Conservation (phyloP, 805 yeast species). For the Starmerella sirachaensis region DNA sequence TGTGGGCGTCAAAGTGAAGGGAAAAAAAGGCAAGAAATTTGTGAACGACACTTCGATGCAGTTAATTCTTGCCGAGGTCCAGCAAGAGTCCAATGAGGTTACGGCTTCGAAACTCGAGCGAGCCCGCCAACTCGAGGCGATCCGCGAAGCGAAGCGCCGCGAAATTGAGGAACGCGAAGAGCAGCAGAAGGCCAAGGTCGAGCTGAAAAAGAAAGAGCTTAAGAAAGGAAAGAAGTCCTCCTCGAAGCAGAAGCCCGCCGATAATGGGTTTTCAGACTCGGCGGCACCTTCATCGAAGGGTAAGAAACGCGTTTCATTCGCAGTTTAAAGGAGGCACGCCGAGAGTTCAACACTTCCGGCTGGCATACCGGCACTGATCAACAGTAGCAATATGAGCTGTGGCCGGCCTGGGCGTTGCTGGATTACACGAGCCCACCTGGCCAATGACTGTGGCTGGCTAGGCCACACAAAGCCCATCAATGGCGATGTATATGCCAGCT, state of each 20-base stretch:
- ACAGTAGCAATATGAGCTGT: too few species aligned
- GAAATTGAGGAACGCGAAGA: slow-evolving; percentile 80
- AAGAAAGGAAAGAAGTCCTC: slow-evolving; percentile 26
- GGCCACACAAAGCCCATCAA: too few species aligned
- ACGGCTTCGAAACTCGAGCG: slow-evolving; percentile 85
- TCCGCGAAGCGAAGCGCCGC: slow-evolving; percentile 72
- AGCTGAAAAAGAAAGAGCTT: slow-evolving; percentile 65
- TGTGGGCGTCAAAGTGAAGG: slow-evolving; percentile 61
- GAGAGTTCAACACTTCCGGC: too few species aligned
- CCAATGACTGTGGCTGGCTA: too few species aligned
- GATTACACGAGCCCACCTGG: too few species aligned
- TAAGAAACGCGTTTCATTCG: slow-evolving; percentile 18
- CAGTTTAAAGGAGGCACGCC: neutral
- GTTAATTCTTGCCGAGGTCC: slow-evolving; percentile 66
- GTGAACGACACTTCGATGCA: slow-evolving; percentile 56
- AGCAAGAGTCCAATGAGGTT: slow-evolving; percentile 64
- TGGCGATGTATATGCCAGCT: too few species aligned
- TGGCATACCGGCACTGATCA: too few species aligned
- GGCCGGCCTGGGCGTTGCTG: too few species aligned
- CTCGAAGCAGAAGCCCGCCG: neutral
- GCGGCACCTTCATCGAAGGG: slow-evolving; percentile 28
- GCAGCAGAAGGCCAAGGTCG: slow-evolving; percentile 54
- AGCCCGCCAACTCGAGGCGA: slow-evolving; percentile 76
- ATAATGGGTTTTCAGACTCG: too few species aligned
- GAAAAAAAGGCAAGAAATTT: slow-evolving; percentile 63